Evolutionary conservation across 2,329 filamentous ascomycete species (phyloP).

Genomic region (Sporothrix sp.): DNA sequence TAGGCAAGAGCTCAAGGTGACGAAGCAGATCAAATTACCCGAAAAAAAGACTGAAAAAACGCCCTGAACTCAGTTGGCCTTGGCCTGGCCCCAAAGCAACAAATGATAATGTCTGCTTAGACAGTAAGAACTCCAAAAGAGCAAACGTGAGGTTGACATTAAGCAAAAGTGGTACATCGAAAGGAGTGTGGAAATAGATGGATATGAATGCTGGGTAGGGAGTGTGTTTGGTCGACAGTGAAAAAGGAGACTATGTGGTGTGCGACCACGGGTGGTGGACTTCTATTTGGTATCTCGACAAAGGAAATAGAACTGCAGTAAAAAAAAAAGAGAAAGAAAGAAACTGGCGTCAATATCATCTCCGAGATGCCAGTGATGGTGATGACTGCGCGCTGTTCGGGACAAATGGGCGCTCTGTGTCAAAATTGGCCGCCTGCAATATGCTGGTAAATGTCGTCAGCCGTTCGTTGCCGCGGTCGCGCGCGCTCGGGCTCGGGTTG

Average conservation of each 20-base stretch:
- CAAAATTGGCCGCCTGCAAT: constrained; percentile 39
- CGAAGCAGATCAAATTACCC: no score
- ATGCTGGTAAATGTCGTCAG: constrained; percentile 45
- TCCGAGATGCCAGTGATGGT: constrained; percentile 10
- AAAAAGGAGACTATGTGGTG: not conserved
- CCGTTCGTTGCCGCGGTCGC: constrained; percentile 18
- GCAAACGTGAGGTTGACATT: no score
- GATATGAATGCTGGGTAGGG: no score
- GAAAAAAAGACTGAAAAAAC: not conserved
- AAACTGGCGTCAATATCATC: constrained; percentile 5
- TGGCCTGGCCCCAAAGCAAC: no score
- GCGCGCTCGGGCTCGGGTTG: no score
- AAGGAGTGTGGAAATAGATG: no score
- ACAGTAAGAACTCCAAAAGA: no score
- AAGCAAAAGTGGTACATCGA: no score
- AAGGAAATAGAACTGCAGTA: no score
- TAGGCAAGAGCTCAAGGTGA: no score
- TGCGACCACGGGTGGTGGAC: no score
- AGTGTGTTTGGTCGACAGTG: not conserved
- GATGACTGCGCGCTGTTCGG: constrained; percentile 20
- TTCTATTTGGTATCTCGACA: constrained; percentile 6
- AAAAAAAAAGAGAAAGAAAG: not conserved
- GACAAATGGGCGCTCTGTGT: constrained; percentile 34
- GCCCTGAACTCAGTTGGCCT: not conserved
- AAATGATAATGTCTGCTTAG: no score